Base-by-base conservation (phyloP, 2,329 filamentous ascomycete genomes). In the Tolypocladium capitatum region DNA sequence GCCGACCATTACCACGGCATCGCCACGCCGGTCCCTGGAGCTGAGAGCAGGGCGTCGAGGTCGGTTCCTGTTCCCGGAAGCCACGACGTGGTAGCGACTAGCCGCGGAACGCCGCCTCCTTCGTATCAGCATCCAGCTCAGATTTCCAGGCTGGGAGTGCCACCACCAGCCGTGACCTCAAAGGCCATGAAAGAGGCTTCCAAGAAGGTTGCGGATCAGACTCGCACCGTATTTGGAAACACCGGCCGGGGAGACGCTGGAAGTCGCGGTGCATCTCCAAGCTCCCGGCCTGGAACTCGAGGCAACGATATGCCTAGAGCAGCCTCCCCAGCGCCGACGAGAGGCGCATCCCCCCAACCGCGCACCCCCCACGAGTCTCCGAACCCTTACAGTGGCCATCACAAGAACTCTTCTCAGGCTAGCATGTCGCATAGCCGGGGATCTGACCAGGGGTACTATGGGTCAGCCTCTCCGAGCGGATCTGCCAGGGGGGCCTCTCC, bases 1-100 rank as follows among this genome's bases (percentile, higher is more conserved):
- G 92, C 90, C 18, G 94, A 98, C 63, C 82, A 86, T 51, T 96
- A 95, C 65, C 87, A 94, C 60, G 91, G 92, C n/a, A 83, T 98
- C 52, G 72, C 86, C 13, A 95, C 91, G 2, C 91, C 92, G 5
- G 81, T 76, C 7, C 84, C 78, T 1, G 73, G 72, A 8, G 60
- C 62, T 42, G 69, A 68, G 43, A 61, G 65, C 7, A 62, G 54
- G 42, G 50, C 66, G 48, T 66, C 70, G 27, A 68, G 73, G 43
- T 66, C 71, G 2, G 67, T 68, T 3, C 90, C 90, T 8, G 80
- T 75, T 14, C 83, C 77, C 5, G 72, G 71, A 3, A 60, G 52
- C 28, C 59, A 61, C 10, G 63, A 64, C 43, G 57, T 75, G 21
- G 72, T 73, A 34, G 74, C 80, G 10, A 78, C 71, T 21, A 76